Conservation (phyloP, 345 rosid species). For the Trapa incisa region DNA sequence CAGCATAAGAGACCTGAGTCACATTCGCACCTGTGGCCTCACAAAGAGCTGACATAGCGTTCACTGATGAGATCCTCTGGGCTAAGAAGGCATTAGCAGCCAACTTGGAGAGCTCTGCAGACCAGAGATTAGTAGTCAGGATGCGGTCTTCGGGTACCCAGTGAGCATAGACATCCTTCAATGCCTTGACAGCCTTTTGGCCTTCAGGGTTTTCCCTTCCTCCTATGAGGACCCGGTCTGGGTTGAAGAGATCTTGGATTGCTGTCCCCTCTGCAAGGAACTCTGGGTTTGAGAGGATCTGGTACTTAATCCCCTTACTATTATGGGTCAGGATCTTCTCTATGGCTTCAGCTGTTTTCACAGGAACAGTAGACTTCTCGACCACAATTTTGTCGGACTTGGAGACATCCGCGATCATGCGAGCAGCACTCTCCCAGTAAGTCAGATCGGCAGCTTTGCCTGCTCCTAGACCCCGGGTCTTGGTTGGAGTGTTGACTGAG, state of each 20-base stretch:
- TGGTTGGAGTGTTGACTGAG: conserved; percentile 86
- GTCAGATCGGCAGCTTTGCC: conserved; percentile 94
- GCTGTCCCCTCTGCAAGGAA: conserved; percentile 97
- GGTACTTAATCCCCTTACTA: conserved; percentile 88
- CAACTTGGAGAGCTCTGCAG: conserved; percentile 89
- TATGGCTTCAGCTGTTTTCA: conserved; percentile 85
- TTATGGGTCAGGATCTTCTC: conserved; percentile 84
- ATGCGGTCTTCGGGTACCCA: conserved; percentile 83
- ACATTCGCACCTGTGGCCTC: conserved; percentile 88
- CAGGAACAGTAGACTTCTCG: conserved; percentile 94
- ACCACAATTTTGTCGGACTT: conserved; percentile 83
- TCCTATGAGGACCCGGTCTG: conserved; percentile 83
- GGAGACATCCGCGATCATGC: conserved; percentile 84
- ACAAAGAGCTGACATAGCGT: conserved; percentile 87
- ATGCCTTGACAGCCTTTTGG: conserved; percentile 56
- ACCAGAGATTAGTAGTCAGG: conserved; percentile 85
- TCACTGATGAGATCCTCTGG: conserved; percentile 81
- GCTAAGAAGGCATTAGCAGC: conserved; percentile 93
- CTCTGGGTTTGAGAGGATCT: conserved; percentile 90
- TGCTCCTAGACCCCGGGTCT: conserved; percentile 84
- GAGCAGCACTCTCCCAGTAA: conserved; percentile 96
- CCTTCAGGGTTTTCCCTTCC: conserved; percentile 91
- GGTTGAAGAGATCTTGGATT: conserved; percentile 51
- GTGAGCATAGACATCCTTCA: conserved; percentile 69
- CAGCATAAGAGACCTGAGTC: conserved; percentile 59